Evolutionary conservation across 176 grass and related monocot species (phyloP).

Genomic region (Oryza brachyantha): DNA sequence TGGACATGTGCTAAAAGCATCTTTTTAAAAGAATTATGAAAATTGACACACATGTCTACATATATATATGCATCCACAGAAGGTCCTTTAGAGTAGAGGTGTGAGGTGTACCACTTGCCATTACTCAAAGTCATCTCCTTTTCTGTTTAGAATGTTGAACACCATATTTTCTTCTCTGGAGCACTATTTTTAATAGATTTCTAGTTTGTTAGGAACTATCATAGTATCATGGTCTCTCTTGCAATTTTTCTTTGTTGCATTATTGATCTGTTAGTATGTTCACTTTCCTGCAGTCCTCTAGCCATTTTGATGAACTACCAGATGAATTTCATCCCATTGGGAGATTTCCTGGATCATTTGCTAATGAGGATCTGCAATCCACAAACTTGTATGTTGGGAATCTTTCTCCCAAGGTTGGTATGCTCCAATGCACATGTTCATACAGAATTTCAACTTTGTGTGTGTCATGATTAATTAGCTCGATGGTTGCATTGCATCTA

Average conservation of each 20-base stretch:
- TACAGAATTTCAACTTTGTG: slow-evolving; percentile 2
- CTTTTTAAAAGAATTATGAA: too few relatives aligned
- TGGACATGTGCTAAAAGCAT: too few relatives aligned
- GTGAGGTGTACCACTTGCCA: too few relatives aligned
- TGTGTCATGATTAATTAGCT: slow-evolving; percentile 14
- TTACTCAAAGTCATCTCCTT: too few relatives aligned
- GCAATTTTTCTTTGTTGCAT: background rate
- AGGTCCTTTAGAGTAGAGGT: too few relatives aligned
- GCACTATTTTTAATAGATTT: background rate
- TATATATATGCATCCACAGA: too few relatives aligned
- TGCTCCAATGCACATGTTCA: background rate
- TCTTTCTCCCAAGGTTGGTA: slow-evolving; percentile 82
- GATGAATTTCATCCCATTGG: slow-evolving; percentile 88
- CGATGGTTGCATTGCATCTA: slow-evolving; percentile 4
- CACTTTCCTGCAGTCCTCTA: slow-evolving; percentile 54
- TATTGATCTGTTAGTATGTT: background rate
- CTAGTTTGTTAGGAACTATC: slow-evolving; percentile 4
- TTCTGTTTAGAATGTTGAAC: too few relatives aligned
- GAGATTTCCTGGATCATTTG: slow-evolving; percentile 86
- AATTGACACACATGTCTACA: too few relatives aligned
- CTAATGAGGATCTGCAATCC: slow-evolving; percentile 91
- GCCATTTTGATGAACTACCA: slow-evolving; percentile 89
- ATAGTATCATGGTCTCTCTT: too few relatives aligned
- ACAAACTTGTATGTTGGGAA: slow-evolving; percentile 99
- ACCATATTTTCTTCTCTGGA: too few relatives aligned